Evolutionary conservation across 2,329 filamentous ascomycete genomes (phyloP).

Genomic region (Diplodia sapinea): DNA sequence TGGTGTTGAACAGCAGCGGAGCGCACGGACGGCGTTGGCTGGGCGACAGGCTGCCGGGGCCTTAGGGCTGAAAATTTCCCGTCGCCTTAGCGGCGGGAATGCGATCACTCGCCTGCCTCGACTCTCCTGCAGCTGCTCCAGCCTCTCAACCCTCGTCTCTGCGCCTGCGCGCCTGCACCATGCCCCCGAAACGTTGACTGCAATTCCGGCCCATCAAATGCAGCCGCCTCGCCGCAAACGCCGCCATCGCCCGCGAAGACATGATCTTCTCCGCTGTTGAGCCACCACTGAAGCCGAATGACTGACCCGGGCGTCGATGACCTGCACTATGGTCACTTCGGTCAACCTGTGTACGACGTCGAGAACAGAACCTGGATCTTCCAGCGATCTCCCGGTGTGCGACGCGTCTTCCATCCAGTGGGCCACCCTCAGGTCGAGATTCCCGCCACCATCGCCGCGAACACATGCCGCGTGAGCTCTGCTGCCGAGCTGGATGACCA

Average conservation of each 20-base stretch:
- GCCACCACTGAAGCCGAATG: slow-evolving; percentile 56
- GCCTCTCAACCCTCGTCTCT: slow-evolving; percentile 10
- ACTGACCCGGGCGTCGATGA: slow-evolving; percentile 58
- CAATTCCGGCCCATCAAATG: slow-evolving; percentile 19
- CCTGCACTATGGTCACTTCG: slow-evolving; percentile 61
- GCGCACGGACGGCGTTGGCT: not conserved
- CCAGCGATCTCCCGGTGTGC: slow-evolving; percentile 40
- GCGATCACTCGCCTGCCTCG: slow-evolving; percentile 20
- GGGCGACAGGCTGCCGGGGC: not conserved
- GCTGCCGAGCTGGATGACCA: slow-evolving; percentile 20
- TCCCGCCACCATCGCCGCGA: not conserved
- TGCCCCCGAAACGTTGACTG: slow-evolving; percentile 1
- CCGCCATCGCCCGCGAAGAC: slow-evolving; percentile 6
- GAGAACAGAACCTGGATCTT: slow-evolving; percentile 59
- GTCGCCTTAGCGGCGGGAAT: slow-evolving; percentile 15
- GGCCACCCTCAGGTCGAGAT: slow-evolving; percentile 6
- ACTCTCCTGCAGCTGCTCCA: not conserved
- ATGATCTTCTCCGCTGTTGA: slow-evolving; percentile 21
- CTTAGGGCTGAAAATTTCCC: slow-evolving; percentile 24
- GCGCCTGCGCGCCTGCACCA: slow-evolving; percentile 6
- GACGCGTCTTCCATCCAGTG: slow-evolving; percentile 36
- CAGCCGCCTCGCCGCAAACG: not conserved
- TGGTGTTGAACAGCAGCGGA: not conserved
- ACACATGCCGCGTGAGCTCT: slow-evolving; percentile 26
- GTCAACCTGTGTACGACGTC: slow-evolving; percentile 56